Evolutionary conservation across 345 rosid genomes (phyloP).

Genomic region (Syzygium grande): DNA sequence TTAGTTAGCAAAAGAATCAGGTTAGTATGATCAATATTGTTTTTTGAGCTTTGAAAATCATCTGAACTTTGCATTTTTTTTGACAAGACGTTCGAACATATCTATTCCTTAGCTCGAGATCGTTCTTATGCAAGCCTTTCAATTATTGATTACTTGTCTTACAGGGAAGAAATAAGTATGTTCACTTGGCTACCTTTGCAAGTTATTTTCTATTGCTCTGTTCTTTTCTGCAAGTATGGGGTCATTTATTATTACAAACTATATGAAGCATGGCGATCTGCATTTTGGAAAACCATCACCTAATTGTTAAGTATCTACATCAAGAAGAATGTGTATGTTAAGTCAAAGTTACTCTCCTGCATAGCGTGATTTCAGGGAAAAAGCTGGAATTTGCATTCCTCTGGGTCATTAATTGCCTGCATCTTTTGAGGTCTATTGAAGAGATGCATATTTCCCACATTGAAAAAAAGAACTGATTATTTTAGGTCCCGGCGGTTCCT

Average conservation of each 20-base stretch:
- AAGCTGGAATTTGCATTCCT: background rate
- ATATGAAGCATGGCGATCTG: background rate
- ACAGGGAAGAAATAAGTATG: background rate
- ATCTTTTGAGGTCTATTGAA: background rate
- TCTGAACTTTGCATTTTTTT: background rate
- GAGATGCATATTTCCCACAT: background rate
- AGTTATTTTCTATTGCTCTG: background rate
- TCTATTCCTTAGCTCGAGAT: background rate
- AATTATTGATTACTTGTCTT: background rate
- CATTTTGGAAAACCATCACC: background rate
- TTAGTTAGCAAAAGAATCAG: background rate
- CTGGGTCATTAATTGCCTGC: background rate
- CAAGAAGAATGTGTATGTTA: background rate
- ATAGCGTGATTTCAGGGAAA: background rate
- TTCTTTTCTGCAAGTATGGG: background rate
- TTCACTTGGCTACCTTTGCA: background rate
- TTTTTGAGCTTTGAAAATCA: background rate
- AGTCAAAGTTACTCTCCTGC: background rate
- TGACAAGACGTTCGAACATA: background rate
- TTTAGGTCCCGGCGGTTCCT: constrained; percentile 20
- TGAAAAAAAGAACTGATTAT: constrained; percentile 1
- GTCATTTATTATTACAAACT: background rate
- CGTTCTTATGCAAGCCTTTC: background rate
- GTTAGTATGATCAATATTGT: background rate
- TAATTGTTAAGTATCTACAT: background rate